Conservation (phyloP, 805 yeast genomes). For the Teunomyces lycoperdinae region DNA sequence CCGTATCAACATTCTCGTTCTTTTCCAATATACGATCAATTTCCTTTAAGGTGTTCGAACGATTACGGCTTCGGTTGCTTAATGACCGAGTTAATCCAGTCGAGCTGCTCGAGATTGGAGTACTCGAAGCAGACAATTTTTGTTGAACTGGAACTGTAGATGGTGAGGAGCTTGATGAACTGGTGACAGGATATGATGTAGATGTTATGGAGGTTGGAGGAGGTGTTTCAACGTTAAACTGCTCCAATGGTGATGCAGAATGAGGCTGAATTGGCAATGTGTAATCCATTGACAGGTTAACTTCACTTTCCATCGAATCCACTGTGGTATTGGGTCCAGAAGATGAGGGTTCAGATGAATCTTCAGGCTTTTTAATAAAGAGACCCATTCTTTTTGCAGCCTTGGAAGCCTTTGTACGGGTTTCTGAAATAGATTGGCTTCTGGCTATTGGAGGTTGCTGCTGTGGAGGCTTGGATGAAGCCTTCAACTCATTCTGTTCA, state of each 20-base stretch:
- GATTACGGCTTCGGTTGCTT: constrained; percentile 19
- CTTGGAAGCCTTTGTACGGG: constrained; percentile 47
- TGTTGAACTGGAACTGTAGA: not conserved
- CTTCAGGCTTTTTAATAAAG: constrained; percentile 45
- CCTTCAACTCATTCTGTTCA: constrained; percentile 9
- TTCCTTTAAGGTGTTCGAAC: constrained; percentile 37
- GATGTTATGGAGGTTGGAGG: constrained; percentile 3
- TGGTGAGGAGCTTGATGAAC: constrained; percentile 3
- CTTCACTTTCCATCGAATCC: not conserved
- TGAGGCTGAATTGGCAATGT: constrained; percentile 1
- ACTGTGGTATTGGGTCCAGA: not conserved
- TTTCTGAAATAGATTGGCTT: constrained; percentile 34
- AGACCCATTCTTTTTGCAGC: constrained; percentile 78
- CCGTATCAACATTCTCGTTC: constrained; percentile 38
- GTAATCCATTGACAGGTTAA: constrained; percentile 1
- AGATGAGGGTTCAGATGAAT: not conserved
- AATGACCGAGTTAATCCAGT: constrained; percentile 9
- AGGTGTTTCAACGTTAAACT: not conserved
- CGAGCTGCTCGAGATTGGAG: constrained; percentile 8
- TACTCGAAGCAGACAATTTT: not conserved
- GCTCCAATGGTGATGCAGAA: constrained; percentile 4
- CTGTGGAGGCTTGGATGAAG: constrained; percentile 2
- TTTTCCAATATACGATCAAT: constrained; percentile 35
- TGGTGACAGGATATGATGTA: not conserved
- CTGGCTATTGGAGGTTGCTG: constrained; percentile 21